Base-by-base conservation (phyloP, 1,284 basidiomycete genomes). In the Ustilago nuda region DNA sequence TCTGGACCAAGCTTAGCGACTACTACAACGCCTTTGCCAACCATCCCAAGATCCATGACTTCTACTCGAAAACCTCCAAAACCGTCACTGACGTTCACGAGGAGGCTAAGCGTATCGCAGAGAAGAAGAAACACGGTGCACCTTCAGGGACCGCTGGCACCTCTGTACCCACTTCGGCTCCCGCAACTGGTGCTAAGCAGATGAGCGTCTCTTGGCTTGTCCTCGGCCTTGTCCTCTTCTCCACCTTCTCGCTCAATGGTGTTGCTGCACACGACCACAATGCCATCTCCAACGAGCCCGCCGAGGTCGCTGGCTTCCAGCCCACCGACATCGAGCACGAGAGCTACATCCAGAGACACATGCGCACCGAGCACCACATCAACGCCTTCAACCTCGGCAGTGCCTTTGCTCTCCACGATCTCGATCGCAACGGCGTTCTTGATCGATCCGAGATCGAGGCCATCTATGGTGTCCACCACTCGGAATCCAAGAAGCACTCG, bases 401-500 rank as follows among this genome's bases (percentile, higher is more conserved):
- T 56, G 85, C 85, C 50, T 94, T 94, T 88, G 91, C 92, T 68
- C 88, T 98, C 11, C 95, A 98, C 86, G 95, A 98, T 87, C 88
- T 98, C 67, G 91, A 98, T 87, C 88, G 91, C 45, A 81, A 85
- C 62, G 85, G 85, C 36, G 76, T 87, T 39, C 81, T 87, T 30
- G 87, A 87, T 70, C 82, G 83, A 27, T 72, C 83, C 64, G 87
- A 87, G 76, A 83, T 87, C 57, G 87, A 87, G 66, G 87, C 87
- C 43, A 86, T 88, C 68, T 88, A 88, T 81, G 96, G 96, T 65
- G 92, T 99, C 27, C 94, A 98, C 86, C 97, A 99, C 86, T 90
- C 95, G 68, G 94, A 94, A 80, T 93, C 94, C 23, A 91, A 93
- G 87, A 92, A 94, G 87, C 91, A 92, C 87, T 92, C 93, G 27